Evolutionary conservation across 129 eudicot genomes (phyloP).

Genomic region (Lactuca saligna): DNA sequence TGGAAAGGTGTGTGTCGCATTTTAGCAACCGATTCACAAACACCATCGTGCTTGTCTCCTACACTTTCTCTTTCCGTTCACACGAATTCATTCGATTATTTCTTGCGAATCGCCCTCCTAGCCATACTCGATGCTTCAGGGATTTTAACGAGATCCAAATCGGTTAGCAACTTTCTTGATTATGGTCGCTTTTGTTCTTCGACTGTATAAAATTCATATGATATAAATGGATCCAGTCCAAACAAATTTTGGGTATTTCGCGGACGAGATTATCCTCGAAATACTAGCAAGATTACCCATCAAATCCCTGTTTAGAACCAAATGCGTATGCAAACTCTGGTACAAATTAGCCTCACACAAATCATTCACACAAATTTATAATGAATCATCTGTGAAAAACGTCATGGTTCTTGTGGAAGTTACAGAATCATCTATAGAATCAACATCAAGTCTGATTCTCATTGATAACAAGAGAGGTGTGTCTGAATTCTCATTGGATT

Average conservation of each 20-base stretch:
- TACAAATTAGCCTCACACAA: constrained; percentile 52
- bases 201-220: background rate
- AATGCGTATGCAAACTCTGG: constrained; percentile 77
- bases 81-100: background rate
- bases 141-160: constrained; percentile 5
- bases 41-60: background rate
- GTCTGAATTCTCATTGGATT: constrained; percentile 68
- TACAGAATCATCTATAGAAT: constrained; percentile 43
- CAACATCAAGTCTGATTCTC: constrained; percentile 61
- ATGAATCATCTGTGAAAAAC: constrained; percentile 50
- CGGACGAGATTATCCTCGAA: constrained; percentile 69
- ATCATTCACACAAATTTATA: constrained; percentile 52
- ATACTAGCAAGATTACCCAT: constrained; percentile 77
- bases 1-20: background rate
- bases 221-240: constrained; percentile 42
- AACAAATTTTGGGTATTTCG: constrained; percentile 56
- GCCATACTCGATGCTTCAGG: background rate
- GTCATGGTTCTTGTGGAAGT: constrained; percentile 66
- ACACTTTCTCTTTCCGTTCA: background rate
- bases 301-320: constrained; percentile 65
- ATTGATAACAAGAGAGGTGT: constrained; percentile 71
- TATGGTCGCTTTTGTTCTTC: constrained; percentile 10
- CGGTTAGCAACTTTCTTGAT: constrained; percentile 21
- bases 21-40: background rate
- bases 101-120: background rate